Base-by-base conservation (phyloP, 371 early-diverging fungal species). In the Mortierella sp. region DNA sequence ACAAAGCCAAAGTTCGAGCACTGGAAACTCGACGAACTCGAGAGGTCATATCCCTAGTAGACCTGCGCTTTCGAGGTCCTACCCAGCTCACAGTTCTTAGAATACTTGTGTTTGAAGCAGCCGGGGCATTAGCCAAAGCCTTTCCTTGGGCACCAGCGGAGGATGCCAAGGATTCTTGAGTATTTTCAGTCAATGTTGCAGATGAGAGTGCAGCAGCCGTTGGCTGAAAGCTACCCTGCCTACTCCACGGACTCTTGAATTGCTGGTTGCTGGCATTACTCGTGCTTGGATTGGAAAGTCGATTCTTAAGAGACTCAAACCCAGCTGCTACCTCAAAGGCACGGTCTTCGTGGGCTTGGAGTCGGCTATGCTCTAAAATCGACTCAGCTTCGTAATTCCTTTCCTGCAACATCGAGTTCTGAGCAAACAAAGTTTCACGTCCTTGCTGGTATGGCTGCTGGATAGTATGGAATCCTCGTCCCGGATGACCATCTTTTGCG, bases 301-400 rank as follows among this genome's bases (percentile, higher is more conserved):
- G 58, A 13, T 76, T 59, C 13, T 55, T 71, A 10, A 76, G 43
- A 6, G 72, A 64, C 56, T 76, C 77, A 34, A 76, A 76, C 8
- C 68, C 72, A 17, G 68, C 68, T 4, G 77, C 77, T 2, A 71
- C 72, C 32, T 76, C 64, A 35, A 76, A 68, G 4, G 77, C 77
- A 15, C 68, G 71, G 22, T 76, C 72, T 47, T 76, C 77, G 17
- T 67, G 47, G 7, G 68, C 68, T 31, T 71, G 77, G 5, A 71
- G 55, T 5, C 49, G 61, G 3, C 66, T 15, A 26, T 59, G 63
- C 4, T 47, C 43, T 12, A 54, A 37, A 3, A 35, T 12, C 7
- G 42, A 42, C 2, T 53, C 53, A 8, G 53, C 26, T 26, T 53
- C 53, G 17, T 7, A 23, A 10, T 53, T 26, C 1, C 53, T 53